Evolutionary conservation across 768 basidiomycete genomes (phyloP).

Genomic region (Russula dissimulans): DNA sequence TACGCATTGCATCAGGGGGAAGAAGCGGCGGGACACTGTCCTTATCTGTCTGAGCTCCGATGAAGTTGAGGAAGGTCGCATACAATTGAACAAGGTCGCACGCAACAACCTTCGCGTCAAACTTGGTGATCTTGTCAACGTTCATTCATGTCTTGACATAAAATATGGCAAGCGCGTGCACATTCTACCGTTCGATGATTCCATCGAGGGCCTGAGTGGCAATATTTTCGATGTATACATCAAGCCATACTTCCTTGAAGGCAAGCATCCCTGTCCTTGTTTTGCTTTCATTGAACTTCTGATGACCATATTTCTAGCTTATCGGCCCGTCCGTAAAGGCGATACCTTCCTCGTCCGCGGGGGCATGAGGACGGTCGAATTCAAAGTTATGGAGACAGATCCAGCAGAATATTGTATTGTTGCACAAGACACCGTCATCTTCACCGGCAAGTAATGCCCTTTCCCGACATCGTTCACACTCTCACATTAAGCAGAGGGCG

Average conservation of each 20-base stretch:
- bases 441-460: slow-evolving; percentile 51
- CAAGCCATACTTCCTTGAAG: slow-evolving; percentile 98
- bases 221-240: slow-evolving; percentile 99
- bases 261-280: slow-evolving; percentile 29
- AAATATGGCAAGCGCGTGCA: slow-evolving; percentile 99
- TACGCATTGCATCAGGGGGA: slow-evolving; percentile 49
- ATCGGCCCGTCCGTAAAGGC: slow-evolving; percentile 91
- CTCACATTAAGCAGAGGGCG: slow-evolving; percentile 61
- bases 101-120: slow-evolving; percentile 98
- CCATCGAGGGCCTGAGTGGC: slow-evolving; percentile 93
- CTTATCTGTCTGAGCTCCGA: slow-evolving; percentile 94
- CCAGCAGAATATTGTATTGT: slow-evolving; percentile 98
- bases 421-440: slow-evolving; percentile 97
- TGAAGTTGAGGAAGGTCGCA: slow-evolving; percentile 95
- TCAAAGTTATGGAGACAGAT: slow-evolving; percentile 98
- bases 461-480: not conserved
- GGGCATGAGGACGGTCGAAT: slow-evolving; percentile 97
- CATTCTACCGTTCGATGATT: slow-evolving; percentile 96
- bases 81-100: slow-evolving; percentile 99
- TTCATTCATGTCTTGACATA: slow-evolving; percentile 94
- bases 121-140: slow-evolving; percentile 91
- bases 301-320: slow-evolving; percentile 26
- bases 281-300: not conserved
- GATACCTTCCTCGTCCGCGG: slow-evolving; percentile 99
- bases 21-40: slow-evolving; percentile 96